A percentile compares a stretch with the other conserved stretches of the same genome.
Conservation (phyloP, 495 filamentous ascomycete species). For the Wilcoxina mikolae region DNA sequence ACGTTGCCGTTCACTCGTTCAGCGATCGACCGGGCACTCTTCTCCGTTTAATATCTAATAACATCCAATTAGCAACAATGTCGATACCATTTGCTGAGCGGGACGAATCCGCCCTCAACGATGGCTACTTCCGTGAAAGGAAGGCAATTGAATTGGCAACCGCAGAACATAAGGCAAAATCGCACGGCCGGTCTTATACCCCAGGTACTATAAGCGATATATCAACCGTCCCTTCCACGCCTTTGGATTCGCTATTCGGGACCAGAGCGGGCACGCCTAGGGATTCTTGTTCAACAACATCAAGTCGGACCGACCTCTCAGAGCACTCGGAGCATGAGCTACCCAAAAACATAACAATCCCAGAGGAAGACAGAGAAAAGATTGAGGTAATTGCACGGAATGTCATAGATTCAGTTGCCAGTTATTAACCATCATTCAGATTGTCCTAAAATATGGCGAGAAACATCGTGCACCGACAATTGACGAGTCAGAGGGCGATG, state of each 20-base stretch:
- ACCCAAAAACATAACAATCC: not conserved
- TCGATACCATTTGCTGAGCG: slow-evolving; percentile 1
- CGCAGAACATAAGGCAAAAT: not conserved
- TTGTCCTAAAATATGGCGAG: not conserved
- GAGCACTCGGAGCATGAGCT: not conserved
- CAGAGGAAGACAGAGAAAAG: not conserved
- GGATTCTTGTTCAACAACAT: not conserved
- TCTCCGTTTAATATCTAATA: slow-evolving; percentile 1
- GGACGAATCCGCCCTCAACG: not conserved
- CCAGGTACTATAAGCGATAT: slow-evolving; percentile 2
- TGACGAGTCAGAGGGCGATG: not conserved
- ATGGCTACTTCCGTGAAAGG: not conserved
- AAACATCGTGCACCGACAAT: not conserved
- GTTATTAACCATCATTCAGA: not conserved
- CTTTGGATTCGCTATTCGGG: not conserved
- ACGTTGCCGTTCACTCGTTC: too few relatives aligned
- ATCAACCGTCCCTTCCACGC: not conserved
- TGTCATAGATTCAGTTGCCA: not conserved
- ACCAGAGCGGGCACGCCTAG: not conserved
- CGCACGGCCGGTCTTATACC: not conserved
- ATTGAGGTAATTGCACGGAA: not conserved
- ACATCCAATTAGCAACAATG: not conserved
- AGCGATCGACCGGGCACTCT: too few relatives aligned
- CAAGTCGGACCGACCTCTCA: not conserved
- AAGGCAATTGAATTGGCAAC: not conserved